Evolutionary conservation across 352 stramenopile genomes (phyloP).

Genomic region (Blastocystis sp.): DNA sequence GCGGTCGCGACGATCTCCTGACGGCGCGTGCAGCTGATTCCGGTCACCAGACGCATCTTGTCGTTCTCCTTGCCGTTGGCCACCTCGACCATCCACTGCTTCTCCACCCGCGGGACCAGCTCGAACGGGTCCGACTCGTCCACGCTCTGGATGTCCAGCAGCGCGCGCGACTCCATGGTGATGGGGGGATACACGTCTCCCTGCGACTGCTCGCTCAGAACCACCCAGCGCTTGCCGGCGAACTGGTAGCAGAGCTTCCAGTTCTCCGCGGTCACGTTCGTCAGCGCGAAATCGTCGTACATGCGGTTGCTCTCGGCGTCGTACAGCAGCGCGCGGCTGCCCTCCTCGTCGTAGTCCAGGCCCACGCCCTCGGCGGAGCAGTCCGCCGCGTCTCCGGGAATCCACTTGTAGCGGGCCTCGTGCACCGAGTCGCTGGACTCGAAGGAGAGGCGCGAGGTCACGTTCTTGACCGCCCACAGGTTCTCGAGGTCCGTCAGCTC

Average conservation of each 20-base stretch:
- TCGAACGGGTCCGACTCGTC: background rate
- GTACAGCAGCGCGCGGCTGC: background rate
- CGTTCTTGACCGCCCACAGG: conserved; percentile 37
- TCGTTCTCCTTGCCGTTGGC: background rate
- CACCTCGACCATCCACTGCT: conserved; percentile 3
- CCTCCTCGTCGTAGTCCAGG: background rate
- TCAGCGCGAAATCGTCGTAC: background rate
- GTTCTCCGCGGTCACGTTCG: background rate
- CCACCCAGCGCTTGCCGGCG: conserved; percentile 31
- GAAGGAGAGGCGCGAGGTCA: background rate
- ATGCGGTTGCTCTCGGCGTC: background rate
- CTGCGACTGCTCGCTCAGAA: conserved; percentile 13
- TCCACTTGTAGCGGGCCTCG: conserved; percentile 39
- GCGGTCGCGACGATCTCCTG: background rate
- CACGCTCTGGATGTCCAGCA: background rate
- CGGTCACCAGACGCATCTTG: conserved; percentile 39
- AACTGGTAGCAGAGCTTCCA: conserved; percentile 49
- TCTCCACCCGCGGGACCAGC: background rate
- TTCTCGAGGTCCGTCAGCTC: background rate
- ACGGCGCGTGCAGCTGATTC: background rate
- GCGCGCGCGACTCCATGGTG: conserved; percentile 18
- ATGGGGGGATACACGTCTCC: conserved; percentile 9
- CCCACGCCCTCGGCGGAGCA: background rate
- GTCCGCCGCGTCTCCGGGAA: background rate
- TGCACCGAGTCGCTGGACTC: background rate